Conservation (phyloP, 495 filamentous ascomycete genomes). For the Lasiosphaeria hispida region DNA sequence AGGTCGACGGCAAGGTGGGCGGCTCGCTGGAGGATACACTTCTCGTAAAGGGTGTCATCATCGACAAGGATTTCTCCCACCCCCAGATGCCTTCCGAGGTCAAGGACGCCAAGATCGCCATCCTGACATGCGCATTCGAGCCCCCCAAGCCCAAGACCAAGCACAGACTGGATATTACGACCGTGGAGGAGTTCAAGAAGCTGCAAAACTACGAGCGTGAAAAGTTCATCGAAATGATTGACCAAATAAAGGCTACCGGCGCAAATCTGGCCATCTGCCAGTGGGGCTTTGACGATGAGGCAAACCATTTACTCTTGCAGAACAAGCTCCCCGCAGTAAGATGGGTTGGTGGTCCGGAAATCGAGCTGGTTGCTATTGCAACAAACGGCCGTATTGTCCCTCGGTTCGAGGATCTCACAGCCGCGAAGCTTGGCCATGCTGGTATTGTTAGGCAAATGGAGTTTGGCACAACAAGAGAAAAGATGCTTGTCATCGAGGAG, state of each 20-base stretch:
- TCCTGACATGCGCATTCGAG: conserved; percentile 97
- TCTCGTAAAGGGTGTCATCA: conserved; percentile 93
- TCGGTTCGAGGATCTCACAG: conserved; percentile 88
- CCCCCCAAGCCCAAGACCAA: conserved; percentile 99
- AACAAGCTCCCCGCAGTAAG: conserved; percentile 94
- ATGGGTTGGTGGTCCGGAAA: conserved; percentile 98
- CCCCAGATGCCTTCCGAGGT: conserved; percentile 98
- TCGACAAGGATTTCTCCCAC: conserved; percentile 99
- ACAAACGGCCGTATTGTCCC: conserved; percentile 98
- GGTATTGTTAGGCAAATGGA: conserved; percentile 91
- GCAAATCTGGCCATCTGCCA: conserved; percentile 98
- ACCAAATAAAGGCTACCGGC: conserved; percentile 94
- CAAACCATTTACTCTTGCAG: conserved; percentile 93
- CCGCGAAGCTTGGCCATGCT: conserved; percentile 86
- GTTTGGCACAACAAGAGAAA: conserved; percentile 96
- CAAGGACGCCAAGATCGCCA: conserved; percentile 90
- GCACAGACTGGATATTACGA: conserved; percentile 98
- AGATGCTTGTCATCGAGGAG: conserved; percentile 99
- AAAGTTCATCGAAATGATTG: conserved; percentile 98
- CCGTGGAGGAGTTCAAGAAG: conserved; percentile 96
- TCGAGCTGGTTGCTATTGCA: conserved; percentile 97
- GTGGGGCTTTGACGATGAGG: conserved; percentile 99
- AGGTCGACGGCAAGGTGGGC: conserved; percentile 97
- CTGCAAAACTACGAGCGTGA: conserved; percentile 90
- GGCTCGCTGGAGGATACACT: conserved; percentile 92